Conservation (phyloP, 768 basidiomycete species). For the Boletellus sp. region DNA sequence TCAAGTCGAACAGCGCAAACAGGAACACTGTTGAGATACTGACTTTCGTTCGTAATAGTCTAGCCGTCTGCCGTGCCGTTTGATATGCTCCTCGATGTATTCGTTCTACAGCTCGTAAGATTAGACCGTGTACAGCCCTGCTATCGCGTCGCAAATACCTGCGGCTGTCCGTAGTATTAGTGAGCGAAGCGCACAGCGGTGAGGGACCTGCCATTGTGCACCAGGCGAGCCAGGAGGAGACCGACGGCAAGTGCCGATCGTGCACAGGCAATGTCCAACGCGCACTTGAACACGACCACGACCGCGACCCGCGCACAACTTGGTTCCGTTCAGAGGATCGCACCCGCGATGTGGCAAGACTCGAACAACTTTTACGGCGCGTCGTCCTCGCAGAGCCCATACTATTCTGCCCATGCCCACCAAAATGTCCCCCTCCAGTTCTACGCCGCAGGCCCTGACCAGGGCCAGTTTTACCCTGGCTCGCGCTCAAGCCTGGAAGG, state of each 20-base stretch:
- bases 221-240: neutral
- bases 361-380: constrained; percentile 52
- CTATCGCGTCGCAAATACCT: constrained; percentile 41
- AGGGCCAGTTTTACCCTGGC: constrained; percentile 60
- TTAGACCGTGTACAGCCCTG: constrained; percentile 8
- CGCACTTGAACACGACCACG: constrained; percentile 11
- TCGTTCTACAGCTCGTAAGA: constrained; percentile 68
- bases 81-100: constrained; percentile 98
- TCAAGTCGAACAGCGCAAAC: neutral
- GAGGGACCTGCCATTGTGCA: constrained; percentile 28
- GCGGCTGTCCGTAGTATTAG: constrained; percentile 47
- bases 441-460: constrained; percentile 61
- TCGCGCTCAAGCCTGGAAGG: constrained; percentile 78
- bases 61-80: constrained; percentile 91
- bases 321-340: neutral
- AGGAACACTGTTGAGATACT: constrained; percentile 27
- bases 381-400: constrained; percentile 55
- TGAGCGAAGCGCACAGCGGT: neutral
- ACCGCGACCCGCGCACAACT: neutral
- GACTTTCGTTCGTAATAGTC: constrained; percentile 96
- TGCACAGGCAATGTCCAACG: neutral
- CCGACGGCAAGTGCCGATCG: constrained; percentile 29
- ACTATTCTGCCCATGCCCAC: constrained; percentile 47
- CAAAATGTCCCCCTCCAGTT: constrained; percentile 70
- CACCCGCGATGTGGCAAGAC: constrained; percentile 71